Evolutionary conservation across 768 basidiomycete genomes (phyloP).

Genomic region (Pleurotus eryngii): DNA sequence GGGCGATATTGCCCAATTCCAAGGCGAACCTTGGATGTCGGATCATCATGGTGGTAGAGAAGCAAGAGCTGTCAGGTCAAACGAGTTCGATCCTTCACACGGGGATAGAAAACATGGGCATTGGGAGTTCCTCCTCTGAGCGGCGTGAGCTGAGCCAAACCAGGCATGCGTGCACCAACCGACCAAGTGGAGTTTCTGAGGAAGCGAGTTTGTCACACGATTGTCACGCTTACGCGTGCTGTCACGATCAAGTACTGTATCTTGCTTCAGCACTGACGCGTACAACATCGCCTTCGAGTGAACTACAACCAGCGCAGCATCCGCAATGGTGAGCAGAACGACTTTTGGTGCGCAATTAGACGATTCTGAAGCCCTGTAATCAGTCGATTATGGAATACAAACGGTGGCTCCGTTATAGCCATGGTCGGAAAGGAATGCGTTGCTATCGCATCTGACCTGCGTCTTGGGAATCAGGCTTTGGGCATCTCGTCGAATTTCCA

Average conservation of each 20-base stretch:
- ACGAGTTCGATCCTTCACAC: not conserved
- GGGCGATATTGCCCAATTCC: not conserved
- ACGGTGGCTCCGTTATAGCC: conserved; percentile 98
- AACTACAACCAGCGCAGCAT: conserved; percentile 8
- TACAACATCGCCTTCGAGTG: conserved; percentile 10
- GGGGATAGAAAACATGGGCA: not conserved
- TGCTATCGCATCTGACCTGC: conserved; percentile 93
- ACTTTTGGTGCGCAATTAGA: too few relatives aligned
- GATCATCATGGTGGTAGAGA: not conserved
- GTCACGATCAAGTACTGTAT: conserved; percentile 4
- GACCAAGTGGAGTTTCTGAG: not conserved
- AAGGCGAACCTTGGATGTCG: not conserved
- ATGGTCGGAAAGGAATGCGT: conserved; percentile 99
- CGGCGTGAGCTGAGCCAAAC: not conserved
- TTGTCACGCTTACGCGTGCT: not conserved
- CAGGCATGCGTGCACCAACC: not conserved
- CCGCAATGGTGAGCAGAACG: conserved; percentile 37
- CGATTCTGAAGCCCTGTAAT: too few relatives aligned
- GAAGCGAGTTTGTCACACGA: conserved; percentile 4
- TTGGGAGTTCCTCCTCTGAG: not conserved
- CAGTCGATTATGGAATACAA: conserved; percentile 92
- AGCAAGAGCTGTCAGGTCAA: not conserved
- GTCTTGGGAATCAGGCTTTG: conserved; percentile 84
- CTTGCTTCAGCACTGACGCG: conserved; percentile 5
- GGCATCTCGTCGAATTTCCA: conserved; percentile 91